phyloP scores from a whole-genome alignment of 495 filamentous ascomycete species.

The Acidiella bohemica region DNA sequence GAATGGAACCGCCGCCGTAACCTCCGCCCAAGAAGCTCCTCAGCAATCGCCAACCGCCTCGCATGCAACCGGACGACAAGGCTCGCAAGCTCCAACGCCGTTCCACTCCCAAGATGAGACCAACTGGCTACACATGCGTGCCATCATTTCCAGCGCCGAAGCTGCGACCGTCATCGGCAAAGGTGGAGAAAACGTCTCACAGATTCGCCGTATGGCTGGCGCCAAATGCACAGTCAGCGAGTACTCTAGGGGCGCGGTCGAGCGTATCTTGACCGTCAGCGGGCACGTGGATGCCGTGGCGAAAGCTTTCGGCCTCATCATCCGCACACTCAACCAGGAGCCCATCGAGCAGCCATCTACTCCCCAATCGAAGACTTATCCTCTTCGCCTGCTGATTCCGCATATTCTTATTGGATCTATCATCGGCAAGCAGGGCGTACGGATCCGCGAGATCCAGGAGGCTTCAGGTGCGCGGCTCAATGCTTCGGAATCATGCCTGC shows the following conservation, averaged over 20 bases:
- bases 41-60: constrained; percentile 41
- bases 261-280: constrained; percentile 93
- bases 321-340: constrained; percentile 95
- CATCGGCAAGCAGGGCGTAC: constrained; percentile 87
- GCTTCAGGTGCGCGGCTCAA: constrained; percentile 92
- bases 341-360: constrained; percentile 72
- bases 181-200: constrained; percentile 93
- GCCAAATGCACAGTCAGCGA: constrained; percentile 98
- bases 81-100: constrained; percentile 38
- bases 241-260: constrained; percentile 89
- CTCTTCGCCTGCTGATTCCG: constrained; percentile 85
- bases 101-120: constrained; percentile 67
- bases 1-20: constrained; percentile 28
- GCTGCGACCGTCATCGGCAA: constrained; percentile 97
- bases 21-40: constrained; percentile 24
- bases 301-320: constrained; percentile 97
- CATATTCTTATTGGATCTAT: constrained; percentile 97
- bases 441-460: constrained; percentile 97
- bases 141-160: constrained; percentile 90
- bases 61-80: constrained; percentile 28
- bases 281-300: constrained; percentile 90
- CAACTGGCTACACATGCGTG: constrained; percentile 89
- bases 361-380: constrained; percentile 90
- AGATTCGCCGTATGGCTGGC: constrained; percentile 78
- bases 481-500: constrained; percentile 86